A percentile compares a stretch with the other conserved stretches of the same genome.
These are phyloP conservation scores for Pleurotus platypus DNA, from an alignment of 768 basidiomycete species.

Conservation along the genomic window DNA sequence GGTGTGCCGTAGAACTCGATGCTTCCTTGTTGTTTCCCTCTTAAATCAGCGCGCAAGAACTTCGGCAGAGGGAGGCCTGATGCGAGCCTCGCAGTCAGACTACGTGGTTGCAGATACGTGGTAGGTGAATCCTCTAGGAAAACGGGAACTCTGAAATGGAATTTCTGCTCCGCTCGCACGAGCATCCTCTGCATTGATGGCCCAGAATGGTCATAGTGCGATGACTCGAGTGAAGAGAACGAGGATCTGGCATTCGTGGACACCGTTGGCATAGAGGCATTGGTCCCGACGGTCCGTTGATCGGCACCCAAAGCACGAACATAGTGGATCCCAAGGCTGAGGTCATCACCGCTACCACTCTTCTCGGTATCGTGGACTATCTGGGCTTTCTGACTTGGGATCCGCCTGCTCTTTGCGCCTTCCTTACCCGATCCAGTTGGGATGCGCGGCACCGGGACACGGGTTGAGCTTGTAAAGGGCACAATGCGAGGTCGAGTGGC, in stretches of 20 bases:
- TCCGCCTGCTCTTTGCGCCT: slow-evolving; percentile 34
- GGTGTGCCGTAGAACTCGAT: slow-evolving; percentile 60
- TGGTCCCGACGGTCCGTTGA: slow-evolving; percentile 18
- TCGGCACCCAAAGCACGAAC: slow-evolving; percentile 67
- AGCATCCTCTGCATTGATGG: slow-evolving; percentile 36
- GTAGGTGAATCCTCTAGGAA: slow-evolving; percentile 9
- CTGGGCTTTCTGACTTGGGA: slow-evolving; percentile 64
- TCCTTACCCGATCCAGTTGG: slow-evolving; percentile 27
- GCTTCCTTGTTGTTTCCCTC: slow-evolving; percentile 37
- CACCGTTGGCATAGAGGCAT: slow-evolving; percentile 28
- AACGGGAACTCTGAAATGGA: slow-evolving; percentile 55
- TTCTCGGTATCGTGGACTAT: slow-evolving; percentile 42
- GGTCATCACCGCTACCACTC: slow-evolving; percentile 55
- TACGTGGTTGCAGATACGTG: slow-evolving; percentile 12
- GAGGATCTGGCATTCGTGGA: slow-evolving; percentile 45
- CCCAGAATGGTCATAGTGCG: slow-evolving; percentile 39
- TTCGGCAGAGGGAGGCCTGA: slow-evolving; percentile 51
- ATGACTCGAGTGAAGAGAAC: slow-evolving; percentile 63
- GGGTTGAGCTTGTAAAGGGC: slow-evolving; percentile 65
- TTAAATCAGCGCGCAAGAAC: slow-evolving; percentile 53
- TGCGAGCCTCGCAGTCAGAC: slow-evolving; percentile 39
- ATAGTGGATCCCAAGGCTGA: slow-evolving; percentile 67
- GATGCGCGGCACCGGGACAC: slow-evolving; percentile 58
- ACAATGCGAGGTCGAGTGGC: slow-evolving; percentile 56
- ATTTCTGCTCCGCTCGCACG: slow-evolving; percentile 53